Evolutionary conservation across 2,329 filamentous ascomycete species (phyloP).

Genomic region (Alternaria arborescens): DNA sequence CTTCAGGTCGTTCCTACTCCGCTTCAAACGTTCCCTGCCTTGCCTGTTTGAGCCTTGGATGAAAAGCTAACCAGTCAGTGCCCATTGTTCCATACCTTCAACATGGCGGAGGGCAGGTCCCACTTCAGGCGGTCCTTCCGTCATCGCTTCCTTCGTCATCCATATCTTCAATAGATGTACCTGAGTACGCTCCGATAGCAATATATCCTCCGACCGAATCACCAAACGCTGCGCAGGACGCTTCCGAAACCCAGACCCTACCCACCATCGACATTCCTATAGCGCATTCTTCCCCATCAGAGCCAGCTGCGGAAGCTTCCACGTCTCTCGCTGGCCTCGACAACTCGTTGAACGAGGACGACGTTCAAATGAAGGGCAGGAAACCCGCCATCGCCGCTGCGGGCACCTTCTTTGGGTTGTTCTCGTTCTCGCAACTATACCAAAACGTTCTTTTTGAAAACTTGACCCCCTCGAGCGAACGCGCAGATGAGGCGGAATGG

Average conservation of each 20-base stretch:
- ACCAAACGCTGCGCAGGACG: slow-evolving; percentile 41
- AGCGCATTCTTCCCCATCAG: slow-evolving; percentile 36
- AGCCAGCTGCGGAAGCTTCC: slow-evolving; percentile 24
- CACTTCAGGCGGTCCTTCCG: slow-evolving; percentile 40
- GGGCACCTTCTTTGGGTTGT: slow-evolving; percentile 48
- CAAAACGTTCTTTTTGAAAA: slow-evolving; percentile 45
- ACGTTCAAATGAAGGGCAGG: slow-evolving; percentile 48
- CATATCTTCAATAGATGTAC: slow-evolving; percentile 33
- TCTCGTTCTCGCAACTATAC: slow-evolving; percentile 49
- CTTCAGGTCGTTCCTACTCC: slow-evolving; percentile 14
- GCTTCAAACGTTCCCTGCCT: slow-evolving; percentile 10
- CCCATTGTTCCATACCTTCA: slow-evolving; percentile 47
- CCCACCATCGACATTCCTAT: slow-evolving; percentile 43
- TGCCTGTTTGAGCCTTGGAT: slow-evolving; percentile 21
- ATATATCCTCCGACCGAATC: slow-evolving; percentile 24
- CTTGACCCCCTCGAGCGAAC: slow-evolving; percentile 44
- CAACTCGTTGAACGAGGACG: slow-evolving; percentile 23
- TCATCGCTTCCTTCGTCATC: slow-evolving; percentile 33
- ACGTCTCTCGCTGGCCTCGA: slow-evolving; percentile 26
- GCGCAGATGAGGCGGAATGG: slow-evolving; percentile 46
- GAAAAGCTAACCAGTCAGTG: slow-evolving; percentile 45
- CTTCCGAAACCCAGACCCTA: slow-evolving; percentile 24
- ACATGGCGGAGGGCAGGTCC: slow-evolving; percentile 47
- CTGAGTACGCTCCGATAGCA: slow-evolving; percentile 36
- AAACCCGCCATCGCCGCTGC: slow-evolving; percentile 46